Evolutionary conservation across 345 rosid genomes (phyloP), one percentile per base, ranked within the genome.

Genomic region (Brassica rapa): DNA sequence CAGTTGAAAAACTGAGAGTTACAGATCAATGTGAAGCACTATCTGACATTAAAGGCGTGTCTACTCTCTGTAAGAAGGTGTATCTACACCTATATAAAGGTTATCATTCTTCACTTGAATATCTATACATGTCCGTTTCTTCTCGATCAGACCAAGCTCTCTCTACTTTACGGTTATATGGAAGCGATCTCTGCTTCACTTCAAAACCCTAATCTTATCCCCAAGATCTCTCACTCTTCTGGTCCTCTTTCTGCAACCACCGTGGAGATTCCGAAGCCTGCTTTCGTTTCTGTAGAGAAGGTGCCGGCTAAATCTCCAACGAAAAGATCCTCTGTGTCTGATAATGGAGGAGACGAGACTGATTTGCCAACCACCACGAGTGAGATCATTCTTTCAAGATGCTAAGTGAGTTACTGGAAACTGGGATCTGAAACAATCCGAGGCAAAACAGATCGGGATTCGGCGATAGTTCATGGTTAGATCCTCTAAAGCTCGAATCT

Each of bases 381-480:
- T 51, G 68, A 41, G 0, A 76, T 68, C 59, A 86, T 39, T 83
- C 64, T 91, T 87, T 74, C 81, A 90, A 61, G 65, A 35, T 35
- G 8, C 39, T 35, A 35, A 35, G 39, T 95, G 97, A 98, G 75
- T 91, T 60, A 83, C 77, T 68, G 98, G 98, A 33, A 95, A 93
- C 67, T 95, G 98, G 98, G 94, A 95, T 77, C 87, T 95, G 84
- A 87, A 86, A 70, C 87, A 87, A 85, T 95, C 93, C 68, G 82
- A 77, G 97, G 92, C 2, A 83, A 77, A 87, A 87, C 91, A 43
- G 86, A 89, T 72, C 93, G 99, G 98, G 99, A 95, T 84, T 86
- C 91, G 43, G 94, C 91, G 53, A 95, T 95, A 70, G 97, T 93
- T 83, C 87, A 98, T 82, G 98, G 99, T 93, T 70, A 76, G 89